Percentiles rank a stretch among this genome's conserved stretches.
These are phyloP conservation scores for Pyricularia grisea DNA, from an alignment of 2,329 filamentous ascomycete genomes.

Conservation along the genomic window DNA sequence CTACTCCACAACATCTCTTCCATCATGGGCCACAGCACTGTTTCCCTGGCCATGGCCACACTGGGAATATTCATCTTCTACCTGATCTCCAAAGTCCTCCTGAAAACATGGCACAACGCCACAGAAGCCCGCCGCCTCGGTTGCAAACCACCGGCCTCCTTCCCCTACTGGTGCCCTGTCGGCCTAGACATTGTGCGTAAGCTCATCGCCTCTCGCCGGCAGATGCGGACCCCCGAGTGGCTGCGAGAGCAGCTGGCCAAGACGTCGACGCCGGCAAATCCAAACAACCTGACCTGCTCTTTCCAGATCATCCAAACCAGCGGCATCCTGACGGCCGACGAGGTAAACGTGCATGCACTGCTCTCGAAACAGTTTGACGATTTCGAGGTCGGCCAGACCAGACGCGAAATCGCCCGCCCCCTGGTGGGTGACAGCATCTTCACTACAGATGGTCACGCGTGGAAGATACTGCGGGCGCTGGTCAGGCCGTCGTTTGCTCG, in stretches of 20 bases:
- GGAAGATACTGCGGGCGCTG: constrained; percentile 23
- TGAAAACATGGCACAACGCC: not conserved
- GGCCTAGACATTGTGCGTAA: not conserved
- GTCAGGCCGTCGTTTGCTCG: constrained; percentile 21
- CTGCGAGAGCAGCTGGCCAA: not conserved
- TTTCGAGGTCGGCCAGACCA: not conserved
- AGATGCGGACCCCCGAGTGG: not conserved
- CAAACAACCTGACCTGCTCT: not conserved
- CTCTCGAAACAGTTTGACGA: not conserved
- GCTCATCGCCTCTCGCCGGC: not conserved
- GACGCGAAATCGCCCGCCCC: constrained; percentile 8
- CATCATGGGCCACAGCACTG: not conserved
- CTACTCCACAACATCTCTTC: not conserved
- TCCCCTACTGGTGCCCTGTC: not conserved
- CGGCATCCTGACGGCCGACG: not conserved
- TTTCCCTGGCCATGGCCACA: not conserved
- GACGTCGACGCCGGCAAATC: not conserved
- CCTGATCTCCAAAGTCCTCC: not conserved
- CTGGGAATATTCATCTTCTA: not conserved
- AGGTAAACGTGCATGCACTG: not conserved
- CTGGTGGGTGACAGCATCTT: constrained; percentile 26
- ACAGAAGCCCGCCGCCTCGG: not conserved
- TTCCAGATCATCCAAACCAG: not conserved
- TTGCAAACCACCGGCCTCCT: not conserved
- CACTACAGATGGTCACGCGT: constrained; percentile 21